These are phyloP conservation scores for Eurotiales sp. DNA, from an alignment of 2,329 filamentous ascomycete species.

Conservation along the genomic window DNA sequence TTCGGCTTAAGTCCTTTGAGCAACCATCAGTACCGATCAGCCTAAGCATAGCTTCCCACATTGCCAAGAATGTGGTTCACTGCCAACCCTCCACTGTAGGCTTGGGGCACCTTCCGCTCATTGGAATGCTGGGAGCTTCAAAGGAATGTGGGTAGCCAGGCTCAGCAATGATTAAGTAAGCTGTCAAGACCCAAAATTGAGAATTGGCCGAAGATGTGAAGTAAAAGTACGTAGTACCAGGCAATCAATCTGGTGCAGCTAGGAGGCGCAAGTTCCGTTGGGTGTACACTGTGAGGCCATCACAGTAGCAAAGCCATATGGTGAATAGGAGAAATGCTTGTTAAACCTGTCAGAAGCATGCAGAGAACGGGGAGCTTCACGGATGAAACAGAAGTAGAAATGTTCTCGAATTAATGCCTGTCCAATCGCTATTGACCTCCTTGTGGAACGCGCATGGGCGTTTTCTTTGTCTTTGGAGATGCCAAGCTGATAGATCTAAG, in stretches of 20 bases:
- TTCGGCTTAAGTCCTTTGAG: background rate
- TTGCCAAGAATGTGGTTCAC: conserved; percentile 2
- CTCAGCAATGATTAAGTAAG: conserved; percentile 29
- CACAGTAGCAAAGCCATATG: background rate
- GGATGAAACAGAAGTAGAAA: background rate
- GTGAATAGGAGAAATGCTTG: background rate
- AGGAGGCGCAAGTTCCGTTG: background rate
- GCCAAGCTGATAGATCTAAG: too few relatives aligned
- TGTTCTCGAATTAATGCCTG: background rate
- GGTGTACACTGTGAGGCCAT: too few relatives aligned
- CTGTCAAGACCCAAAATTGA: conserved; percentile 20
- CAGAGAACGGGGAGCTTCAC: background rate
- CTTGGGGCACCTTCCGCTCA: conserved; percentile 7
- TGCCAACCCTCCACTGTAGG: background rate
- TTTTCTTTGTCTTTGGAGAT: background rate
- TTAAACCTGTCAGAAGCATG: background rate
- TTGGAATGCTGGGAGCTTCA: conserved; percentile 27
- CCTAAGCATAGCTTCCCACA: background rate
- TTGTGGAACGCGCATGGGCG: background rate
- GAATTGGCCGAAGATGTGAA: conserved; percentile 10
- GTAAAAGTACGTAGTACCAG: background rate
- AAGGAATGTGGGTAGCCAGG: conserved; percentile 30
- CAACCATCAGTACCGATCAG: background rate
- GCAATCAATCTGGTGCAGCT: too few relatives aligned
- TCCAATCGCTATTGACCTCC: background rate